phyloP scores from a whole-genome alignment of 192 early-diverging fungal genomes.

The Jimgerdemannia lactiflua region DNA sequence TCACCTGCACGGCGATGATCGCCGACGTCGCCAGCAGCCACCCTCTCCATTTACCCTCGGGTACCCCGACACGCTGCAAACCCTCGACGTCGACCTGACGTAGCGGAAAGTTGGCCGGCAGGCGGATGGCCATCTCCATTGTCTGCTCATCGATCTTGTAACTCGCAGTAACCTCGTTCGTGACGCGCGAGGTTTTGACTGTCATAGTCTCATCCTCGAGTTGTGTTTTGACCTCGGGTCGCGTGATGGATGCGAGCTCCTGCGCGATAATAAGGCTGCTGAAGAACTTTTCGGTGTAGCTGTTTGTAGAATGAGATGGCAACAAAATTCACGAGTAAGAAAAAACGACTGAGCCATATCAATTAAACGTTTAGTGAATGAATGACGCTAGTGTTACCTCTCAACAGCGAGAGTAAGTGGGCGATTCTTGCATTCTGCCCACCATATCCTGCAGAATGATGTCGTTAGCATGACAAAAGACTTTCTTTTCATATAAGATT shows the following conservation, averaged over 20 bases:
- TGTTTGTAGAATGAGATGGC: slow-evolving; percentile 7
- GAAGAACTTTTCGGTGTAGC: slow-evolving; percentile 72
- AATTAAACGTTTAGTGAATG: background rate
- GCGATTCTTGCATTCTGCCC: slow-evolving; percentile 75
- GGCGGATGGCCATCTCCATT: slow-evolving; percentile 68
- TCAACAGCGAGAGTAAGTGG: slow-evolving; percentile 74
- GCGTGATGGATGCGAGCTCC: slow-evolving; percentile 57
- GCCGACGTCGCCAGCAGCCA: slow-evolving; percentile 57
- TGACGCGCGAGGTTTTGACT: slow-evolving; percentile 57
- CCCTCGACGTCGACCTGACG: slow-evolving; percentile 68
- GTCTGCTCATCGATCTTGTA: slow-evolving; percentile 79
- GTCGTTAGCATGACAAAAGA: background rate
- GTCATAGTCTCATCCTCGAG: slow-evolving; percentile 58
- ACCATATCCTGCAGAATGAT: slow-evolving; percentile 52
- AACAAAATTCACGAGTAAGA: background rate
- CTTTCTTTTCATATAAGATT: background rate
- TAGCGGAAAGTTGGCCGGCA: slow-evolving; percentile 70
- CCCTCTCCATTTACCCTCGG: slow-evolving; percentile 59
- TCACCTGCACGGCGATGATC: slow-evolving; percentile 42
- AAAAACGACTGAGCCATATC: background rate
- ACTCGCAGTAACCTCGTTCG: slow-evolving; percentile 65
- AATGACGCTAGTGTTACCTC: slow-evolving; percentile 28
- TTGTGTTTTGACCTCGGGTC: slow-evolving; percentile 37
- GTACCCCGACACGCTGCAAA: slow-evolving; percentile 62
- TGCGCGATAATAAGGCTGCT: slow-evolving; percentile 55